These are phyloP conservation scores for Salicornia ramosissima DNA, from an alignment of 148 eudicot species.

Conservation along the genomic window DNA sequence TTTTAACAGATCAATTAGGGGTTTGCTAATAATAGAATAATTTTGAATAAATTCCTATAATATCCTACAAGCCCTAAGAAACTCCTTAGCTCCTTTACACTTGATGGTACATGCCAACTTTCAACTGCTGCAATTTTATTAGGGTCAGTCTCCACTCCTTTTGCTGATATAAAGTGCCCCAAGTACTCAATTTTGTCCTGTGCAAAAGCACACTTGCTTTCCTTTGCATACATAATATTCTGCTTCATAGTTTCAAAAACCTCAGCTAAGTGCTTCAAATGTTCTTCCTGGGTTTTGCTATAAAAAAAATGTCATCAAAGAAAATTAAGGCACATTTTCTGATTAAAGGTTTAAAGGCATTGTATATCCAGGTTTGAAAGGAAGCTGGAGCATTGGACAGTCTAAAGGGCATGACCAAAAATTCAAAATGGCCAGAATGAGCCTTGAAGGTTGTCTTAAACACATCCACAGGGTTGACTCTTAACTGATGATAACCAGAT, in stretches of 20 bases:
- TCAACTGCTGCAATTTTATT: neutral
- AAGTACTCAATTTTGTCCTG: too few relatives aligned
- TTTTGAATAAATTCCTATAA: conserved; percentile 1
- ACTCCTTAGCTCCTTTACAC: neutral
- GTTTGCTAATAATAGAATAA: neutral
- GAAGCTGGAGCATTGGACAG: neutral
- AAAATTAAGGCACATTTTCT: too few relatives aligned
- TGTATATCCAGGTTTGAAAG: neutral
- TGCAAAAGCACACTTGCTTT: too few relatives aligned
- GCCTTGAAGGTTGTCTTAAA: neutral
- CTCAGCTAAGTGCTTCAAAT: too few relatives aligned
- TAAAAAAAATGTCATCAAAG: too few relatives aligned
- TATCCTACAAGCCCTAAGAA: neutral
- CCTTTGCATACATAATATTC: too few relatives aligned
- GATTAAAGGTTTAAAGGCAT: neutral
- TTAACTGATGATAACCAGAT: neutral
- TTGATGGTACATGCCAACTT: neutral
- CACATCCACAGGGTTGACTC: neutral
- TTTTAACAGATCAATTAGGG: too few relatives aligned
- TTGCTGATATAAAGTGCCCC: too few relatives aligned
- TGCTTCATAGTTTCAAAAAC: too few relatives aligned
- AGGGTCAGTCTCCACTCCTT: neutral
- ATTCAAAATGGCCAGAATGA: neutral
- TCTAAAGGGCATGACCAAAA: too few relatives aligned
- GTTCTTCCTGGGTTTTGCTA: too few relatives aligned